Percentiles rank a stretch among this genome's conserved stretches.
Conservation (phyloP, 169 alveolate species). For the Plasmodium chabaudi region DNA sequence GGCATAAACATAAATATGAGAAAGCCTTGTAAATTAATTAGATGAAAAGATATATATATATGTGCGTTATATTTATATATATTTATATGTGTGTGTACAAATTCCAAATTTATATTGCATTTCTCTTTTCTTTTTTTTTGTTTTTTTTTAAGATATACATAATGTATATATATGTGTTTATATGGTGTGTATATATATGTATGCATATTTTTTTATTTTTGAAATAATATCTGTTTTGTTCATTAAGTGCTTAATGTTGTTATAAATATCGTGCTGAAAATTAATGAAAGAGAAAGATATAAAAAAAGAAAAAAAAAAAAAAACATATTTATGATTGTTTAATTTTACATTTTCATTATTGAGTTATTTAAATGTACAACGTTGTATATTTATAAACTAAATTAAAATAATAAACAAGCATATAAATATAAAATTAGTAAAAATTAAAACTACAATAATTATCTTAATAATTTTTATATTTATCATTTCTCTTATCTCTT, state of each 20-base stretch:
- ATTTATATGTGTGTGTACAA: not conserved
- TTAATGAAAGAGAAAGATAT: not conserved
- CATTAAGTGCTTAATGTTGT: not conserved
- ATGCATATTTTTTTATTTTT: not conserved
- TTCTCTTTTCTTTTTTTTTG: not conserved
- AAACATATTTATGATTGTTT: no score
- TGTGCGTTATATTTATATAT: not conserved
- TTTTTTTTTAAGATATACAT: not conserved
- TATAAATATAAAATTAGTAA: no score
- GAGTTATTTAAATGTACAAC: no score
- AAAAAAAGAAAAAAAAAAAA: not conserved
- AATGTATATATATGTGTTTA: not conserved
- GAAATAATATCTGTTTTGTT: not conserved
- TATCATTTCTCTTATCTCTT: no score
- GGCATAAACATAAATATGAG: slow-evolving; percentile 8
- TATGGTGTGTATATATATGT: slow-evolving; percentile 3
- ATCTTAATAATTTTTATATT: no score
- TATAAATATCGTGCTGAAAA: not conserved
- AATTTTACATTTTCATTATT: no score
- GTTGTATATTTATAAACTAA: no score
- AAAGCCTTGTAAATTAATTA: not conserved
- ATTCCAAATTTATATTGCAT: not conserved
- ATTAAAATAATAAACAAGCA: no score
- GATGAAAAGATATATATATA: not conserved
- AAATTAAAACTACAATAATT: no score